phyloP scores from a whole-genome alignment of 1,284 basidiomycete genomes.

The Blastosporella zonata region DNA sequence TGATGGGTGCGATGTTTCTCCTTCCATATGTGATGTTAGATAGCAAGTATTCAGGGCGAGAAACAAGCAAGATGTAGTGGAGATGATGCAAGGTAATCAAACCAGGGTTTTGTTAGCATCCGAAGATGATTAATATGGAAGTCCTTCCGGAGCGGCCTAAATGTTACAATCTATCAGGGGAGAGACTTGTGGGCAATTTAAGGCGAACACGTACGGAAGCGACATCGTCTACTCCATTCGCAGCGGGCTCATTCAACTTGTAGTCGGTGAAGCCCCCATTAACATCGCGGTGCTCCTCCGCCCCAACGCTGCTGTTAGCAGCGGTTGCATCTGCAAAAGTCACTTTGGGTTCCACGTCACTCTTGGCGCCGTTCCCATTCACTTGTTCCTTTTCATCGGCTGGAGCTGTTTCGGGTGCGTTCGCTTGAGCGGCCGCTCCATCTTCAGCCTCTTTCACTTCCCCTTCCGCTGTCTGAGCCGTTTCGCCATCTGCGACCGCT shows the following conservation, averaged over 20 bases:
- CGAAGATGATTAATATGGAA: slow-evolving; percentile 1
- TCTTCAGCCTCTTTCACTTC: background rate
- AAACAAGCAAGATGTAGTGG: too few relatives aligned
- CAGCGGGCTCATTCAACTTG: slow-evolving; percentile 35
- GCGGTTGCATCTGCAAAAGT: background rate
- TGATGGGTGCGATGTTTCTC: too few relatives aligned
- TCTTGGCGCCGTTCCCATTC: slow-evolving; percentile 13
- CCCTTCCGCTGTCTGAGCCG: background rate
- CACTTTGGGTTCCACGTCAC: slow-evolving; percentile 6
- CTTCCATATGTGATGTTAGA: background rate
- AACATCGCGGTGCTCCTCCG: background rate
- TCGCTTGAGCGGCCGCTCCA: background rate
- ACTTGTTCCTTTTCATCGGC: background rate
- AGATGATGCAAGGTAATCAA: too few relatives aligned
- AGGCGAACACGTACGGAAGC: slow-evolving; percentile 31
- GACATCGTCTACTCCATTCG: slow-evolving; percentile 41
- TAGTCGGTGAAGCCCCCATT: slow-evolving; percentile 36
- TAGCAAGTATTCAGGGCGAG: too few relatives aligned
- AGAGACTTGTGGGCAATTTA: background rate
- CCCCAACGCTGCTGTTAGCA: background rate
- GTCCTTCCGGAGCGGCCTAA: slow-evolving; percentile 8
- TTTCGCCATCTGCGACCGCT: background rate
- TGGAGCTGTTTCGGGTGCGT: background rate
- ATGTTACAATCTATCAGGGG: background rate
- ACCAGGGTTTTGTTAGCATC: too few relatives aligned